Evolutionary conservation across 78 protist genomes (phyloP).

Genomic region (Dictyostelium intermedium): DNA sequence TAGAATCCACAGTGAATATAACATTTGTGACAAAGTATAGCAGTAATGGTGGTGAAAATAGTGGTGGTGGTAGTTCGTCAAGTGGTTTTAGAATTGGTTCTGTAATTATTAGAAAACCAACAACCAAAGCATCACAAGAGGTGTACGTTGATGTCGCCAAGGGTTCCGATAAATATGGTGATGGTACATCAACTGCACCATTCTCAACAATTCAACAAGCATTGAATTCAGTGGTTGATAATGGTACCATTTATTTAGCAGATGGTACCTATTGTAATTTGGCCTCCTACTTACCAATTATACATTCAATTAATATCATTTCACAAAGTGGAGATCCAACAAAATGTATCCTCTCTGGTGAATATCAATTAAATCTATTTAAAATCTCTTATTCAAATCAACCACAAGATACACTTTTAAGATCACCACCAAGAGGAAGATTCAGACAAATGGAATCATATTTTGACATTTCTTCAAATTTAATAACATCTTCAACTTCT

Average conservation of each 20-base stretch:
- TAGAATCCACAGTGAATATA: not conserved
- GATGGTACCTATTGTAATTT: slow-evolving; percentile 49
- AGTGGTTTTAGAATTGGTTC: not conserved
- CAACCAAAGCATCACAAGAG: not conserved
- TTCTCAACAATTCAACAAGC: slow-evolving; percentile 29
- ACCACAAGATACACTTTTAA: not conserved
- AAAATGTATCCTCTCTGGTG: not conserved
- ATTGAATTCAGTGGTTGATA: not conserved
- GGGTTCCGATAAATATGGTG: slow-evolving; percentile 26
- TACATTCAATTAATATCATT: not conserved
- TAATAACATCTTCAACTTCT: not conserved
- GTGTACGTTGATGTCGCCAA: slow-evolving; percentile 20
- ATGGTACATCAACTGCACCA: not conserved
- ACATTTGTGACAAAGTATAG: not conserved
- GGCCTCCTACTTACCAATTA: not conserved
- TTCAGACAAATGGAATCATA: not conserved
- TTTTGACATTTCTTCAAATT: not conserved
- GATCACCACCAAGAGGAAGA: not conserved
- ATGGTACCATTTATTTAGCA: not conserved
- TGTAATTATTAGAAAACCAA: not conserved
- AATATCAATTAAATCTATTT: not conserved
- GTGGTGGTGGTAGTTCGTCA: not conserved
- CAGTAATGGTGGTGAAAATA: not conserved
- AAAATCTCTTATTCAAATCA: not conserved
- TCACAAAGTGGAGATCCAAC: slow-evolving; percentile 1